Evolutionary conservation across 2,329 filamentous ascomycete species (phyloP).

Genomic region (Botrytis elliptica): DNA sequence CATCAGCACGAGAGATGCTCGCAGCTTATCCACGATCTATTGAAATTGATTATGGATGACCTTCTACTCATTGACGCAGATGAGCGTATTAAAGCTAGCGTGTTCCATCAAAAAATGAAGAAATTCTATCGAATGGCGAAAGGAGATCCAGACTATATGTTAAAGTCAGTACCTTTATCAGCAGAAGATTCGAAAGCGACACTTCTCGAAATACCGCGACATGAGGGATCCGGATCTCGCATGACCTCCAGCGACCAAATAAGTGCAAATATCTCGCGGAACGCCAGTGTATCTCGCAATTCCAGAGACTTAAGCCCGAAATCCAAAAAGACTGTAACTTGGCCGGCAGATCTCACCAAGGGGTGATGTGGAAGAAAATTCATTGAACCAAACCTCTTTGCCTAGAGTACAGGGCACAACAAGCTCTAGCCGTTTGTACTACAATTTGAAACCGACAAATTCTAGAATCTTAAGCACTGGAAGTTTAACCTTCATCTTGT

Average conservation of each 20-base stretch:
- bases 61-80: constrained; percentile 25
- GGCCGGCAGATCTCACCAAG: not conserved
- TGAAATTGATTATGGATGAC: constrained; percentile 24
- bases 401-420: not conserved
- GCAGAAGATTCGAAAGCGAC: not conserved
- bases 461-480: not conserved
- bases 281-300: not conserved
- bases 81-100: constrained; percentile 6
- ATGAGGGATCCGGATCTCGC: not conserved
- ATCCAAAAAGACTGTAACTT: not conserved
- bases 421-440: not conserved
- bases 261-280: no score
- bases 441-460: rapidly evolving
- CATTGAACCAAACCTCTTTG: no score
- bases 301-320: not conserved
- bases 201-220: not conserved
- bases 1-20: constrained; percentile 26
- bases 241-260: not conserved
- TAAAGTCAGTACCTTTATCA: constrained; percentile 20
- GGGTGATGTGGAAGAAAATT: no score
- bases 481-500: not conserved
- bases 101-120: not conserved
- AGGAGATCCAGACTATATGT: constrained; percentile 21
- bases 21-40: constrained; percentile 25
- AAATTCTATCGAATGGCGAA: no score